Evolutionary conservation across 2,329 filamentous ascomycete genomes (phyloP).

Genomic region (Fusarium guadeloupense): DNA sequence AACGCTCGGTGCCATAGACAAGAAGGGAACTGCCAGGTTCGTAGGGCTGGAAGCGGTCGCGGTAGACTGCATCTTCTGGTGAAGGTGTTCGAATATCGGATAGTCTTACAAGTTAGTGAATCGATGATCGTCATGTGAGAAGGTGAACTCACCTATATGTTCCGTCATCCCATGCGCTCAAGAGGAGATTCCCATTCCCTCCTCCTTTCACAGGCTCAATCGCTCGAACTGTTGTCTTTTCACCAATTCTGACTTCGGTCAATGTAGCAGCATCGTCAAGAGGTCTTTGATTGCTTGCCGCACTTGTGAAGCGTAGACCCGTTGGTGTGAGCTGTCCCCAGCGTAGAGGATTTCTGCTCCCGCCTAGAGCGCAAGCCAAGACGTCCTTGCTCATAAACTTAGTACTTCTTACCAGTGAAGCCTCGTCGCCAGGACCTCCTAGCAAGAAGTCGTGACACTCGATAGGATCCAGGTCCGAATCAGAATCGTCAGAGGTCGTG

Average conservation of each 20-base stretch:
- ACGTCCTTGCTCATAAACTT: slow-evolving; percentile 58
- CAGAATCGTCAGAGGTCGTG: slow-evolving; percentile 5
- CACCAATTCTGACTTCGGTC: slow-evolving; percentile 42
- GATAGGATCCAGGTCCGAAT: slow-evolving; percentile 35
- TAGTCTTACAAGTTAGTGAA: slow-evolving; percentile 45
- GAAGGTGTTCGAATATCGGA: slow-evolving; percentile 61
- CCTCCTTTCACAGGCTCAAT: slow-evolving; percentile 55
- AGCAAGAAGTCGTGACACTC: slow-evolving; percentile 43
- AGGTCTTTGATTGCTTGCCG: slow-evolving; percentile 45
- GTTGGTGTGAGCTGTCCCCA: slow-evolving; percentile 58
- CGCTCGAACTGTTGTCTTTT: slow-evolving; percentile 55
- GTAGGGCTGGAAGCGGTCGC: slow-evolving; percentile 61
- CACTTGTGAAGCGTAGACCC: slow-evolving; percentile 52
- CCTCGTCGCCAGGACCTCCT: slow-evolving; percentile 27
- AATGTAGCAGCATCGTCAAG: slow-evolving; percentile 26
- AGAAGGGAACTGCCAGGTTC: slow-evolving; percentile 58
- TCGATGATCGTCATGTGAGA: neutral
- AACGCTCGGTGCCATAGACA: slow-evolving; percentile 60
- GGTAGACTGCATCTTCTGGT: slow-evolving; percentile 58
- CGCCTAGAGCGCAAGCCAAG: slow-evolving; percentile 57
- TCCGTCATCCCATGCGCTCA: slow-evolving; percentile 65
- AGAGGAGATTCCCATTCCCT: slow-evolving; percentile 53
- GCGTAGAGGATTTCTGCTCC: slow-evolving; percentile 54
- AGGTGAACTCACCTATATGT: slow-evolving; percentile 50
- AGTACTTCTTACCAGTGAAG: slow-evolving; percentile 45